Evolutionary conservation across 306 rosid species (phyloP).

Genomic region (Vigna radiata): DNA sequence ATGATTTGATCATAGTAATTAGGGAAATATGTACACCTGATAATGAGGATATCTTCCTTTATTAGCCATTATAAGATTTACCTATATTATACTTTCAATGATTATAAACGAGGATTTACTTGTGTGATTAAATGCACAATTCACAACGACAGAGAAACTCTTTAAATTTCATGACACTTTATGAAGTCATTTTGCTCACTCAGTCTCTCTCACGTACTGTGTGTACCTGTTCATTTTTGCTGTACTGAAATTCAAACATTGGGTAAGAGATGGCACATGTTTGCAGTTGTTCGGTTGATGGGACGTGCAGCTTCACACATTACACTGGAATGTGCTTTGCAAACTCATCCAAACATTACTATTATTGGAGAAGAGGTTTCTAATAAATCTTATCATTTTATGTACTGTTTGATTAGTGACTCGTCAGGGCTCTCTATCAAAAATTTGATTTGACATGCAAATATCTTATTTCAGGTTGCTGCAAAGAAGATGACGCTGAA

Average conservation of each 20-base stretch:
- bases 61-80: no score
- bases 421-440: background rate
- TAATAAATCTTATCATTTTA: slow-evolving; percentile 33
- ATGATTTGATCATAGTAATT: no score
- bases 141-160: no score
- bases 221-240: slow-evolving; percentile 14
- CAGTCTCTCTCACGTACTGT: background rate
- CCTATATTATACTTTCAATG: no score
- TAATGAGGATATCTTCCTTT: no score
- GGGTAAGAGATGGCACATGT: slow-evolving; percentile 36
- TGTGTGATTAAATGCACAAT: no score
- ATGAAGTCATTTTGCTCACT: background rate
- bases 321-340: slow-evolving; percentile 96
- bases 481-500: slow-evolving; percentile 88
- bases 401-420: slow-evolving; percentile 29
- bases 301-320: slow-evolving; percentile 99
- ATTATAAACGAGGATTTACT: no score
- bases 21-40: no score
- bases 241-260: slow-evolving; percentile 33
- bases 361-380: slow-evolving; percentile 92
- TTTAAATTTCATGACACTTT: slow-evolving; percentile 13
- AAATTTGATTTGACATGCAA: slow-evolving; percentile 38
- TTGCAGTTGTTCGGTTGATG: slow-evolving; percentile 98
- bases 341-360: slow-evolving; percentile 97
- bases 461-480: slow-evolving; percentile 77